Evolutionary conservation across 306 rosid genomes (phyloP).

Genomic region (Ormosia semicastrata): DNA sequence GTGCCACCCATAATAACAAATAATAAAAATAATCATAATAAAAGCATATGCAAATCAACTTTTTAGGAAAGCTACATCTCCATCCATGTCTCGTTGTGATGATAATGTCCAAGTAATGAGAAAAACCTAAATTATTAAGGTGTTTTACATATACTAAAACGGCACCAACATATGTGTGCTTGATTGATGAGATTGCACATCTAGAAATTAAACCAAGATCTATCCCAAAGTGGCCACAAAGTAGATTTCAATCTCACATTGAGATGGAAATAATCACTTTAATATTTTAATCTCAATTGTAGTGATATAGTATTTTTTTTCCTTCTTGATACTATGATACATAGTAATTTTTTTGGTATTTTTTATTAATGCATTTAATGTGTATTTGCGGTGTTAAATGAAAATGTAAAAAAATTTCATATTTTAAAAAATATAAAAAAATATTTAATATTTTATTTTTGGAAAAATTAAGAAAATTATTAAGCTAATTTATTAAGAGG

Average conservation of each 20-base stretch:
- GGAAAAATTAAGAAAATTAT: too few relatives aligned
- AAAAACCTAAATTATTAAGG: not conserved
- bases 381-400: not conserved
- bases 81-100: slow-evolving; percentile 36
- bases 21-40: slow-evolving; percentile 22
- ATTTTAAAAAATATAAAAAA: too few relatives aligned
- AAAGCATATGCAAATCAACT: slow-evolving; percentile 7
- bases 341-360: too few relatives aligned
- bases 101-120: slow-evolving; percentile 34
- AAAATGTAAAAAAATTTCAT: too few relatives aligned
- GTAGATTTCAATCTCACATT: not conserved
- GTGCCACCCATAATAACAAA: slow-evolving; percentile 25
- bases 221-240: not conserved
- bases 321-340: not conserved
- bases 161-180: slow-evolving; percentile 28
- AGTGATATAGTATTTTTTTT: not conserved
- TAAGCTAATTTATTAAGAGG: too few relatives aligned
- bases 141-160: not conserved
- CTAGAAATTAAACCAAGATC: not conserved
- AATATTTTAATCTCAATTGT: not conserved
- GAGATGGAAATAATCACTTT: not conserved
- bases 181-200: slow-evolving; percentile 17
- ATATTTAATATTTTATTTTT: too few relatives aligned
- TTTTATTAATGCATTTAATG: not conserved
- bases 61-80: slow-evolving; percentile 37